Percentiles rank a stretch among this genome's conserved stretches.
phyloP scores from a whole-genome alignment of 169 alveolate species.

The Cytauxzoon felis region DNA sequence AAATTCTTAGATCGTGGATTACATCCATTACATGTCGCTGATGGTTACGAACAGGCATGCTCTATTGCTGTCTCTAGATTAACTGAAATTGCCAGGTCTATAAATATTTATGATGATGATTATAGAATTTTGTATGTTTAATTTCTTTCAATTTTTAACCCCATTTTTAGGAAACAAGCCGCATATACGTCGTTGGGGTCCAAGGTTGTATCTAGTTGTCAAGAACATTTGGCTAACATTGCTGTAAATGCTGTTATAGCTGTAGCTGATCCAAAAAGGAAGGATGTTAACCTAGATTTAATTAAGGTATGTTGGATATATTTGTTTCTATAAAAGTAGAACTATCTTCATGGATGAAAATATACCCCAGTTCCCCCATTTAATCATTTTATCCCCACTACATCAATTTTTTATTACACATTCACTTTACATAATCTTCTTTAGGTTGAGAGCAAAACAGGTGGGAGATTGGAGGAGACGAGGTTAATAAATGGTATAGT shows the following conservation, averaged over 20 bases:
- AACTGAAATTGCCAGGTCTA: constrained; percentile 82
- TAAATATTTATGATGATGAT: constrained; percentile 75
- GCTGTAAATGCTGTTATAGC: constrained; percentile 97
- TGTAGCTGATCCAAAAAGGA: constrained; percentile 94
- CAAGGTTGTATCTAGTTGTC: constrained; percentile 91
- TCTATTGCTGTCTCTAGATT: constrained; percentile 88
- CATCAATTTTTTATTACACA: background rate
- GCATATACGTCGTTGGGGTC: constrained; percentile 97
- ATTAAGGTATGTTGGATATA: constrained; percentile 78
- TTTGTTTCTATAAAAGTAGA: background rate
- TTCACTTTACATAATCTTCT: background rate
- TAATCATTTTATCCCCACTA: background rate
- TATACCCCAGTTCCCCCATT: background rate
- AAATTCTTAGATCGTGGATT: constrained; percentile 92
- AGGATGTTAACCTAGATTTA: constrained; percentile 97
- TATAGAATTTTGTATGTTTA: constrained; percentile 53
- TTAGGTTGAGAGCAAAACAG: constrained; percentile 91
- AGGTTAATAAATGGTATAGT: constrained; percentile 92
- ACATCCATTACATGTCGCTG: constrained; percentile 97
- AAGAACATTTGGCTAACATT: constrained; percentile 88
- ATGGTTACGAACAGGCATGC: constrained; percentile 97
- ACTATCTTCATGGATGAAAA: background rate
- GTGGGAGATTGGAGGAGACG: constrained; percentile 96
- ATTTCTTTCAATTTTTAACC: background rate
- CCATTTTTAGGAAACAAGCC: constrained; percentile 66